Evolutionary conservation across 495 filamentous ascomycete genomes (phyloP).

Genomic region (Daldinia childiae): DNA sequence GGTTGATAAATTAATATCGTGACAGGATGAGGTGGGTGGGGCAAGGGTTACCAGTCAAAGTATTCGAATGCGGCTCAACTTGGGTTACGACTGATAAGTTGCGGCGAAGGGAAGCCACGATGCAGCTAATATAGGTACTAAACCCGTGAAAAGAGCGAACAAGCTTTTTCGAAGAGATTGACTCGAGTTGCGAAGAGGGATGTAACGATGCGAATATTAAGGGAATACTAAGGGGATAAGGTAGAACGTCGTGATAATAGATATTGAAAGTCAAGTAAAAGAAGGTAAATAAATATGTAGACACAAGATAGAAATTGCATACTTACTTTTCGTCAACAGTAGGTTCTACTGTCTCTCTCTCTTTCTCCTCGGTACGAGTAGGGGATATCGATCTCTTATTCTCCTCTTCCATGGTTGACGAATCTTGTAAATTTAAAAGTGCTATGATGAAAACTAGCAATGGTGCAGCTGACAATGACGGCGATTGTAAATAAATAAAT

Average conservation of each 20-base stretch:
- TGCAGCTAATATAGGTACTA: neutral
- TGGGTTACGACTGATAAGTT: neutral
- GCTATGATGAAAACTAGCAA: neutral
- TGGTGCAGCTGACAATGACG: neutral
- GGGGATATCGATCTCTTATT: constrained; percentile 3
- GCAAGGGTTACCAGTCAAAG: neutral
- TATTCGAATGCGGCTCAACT: neutral
- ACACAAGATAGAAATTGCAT: neutral
- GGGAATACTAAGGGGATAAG: neutral
- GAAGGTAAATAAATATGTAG: neutral
- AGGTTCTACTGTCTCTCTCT: constrained; percentile 1
- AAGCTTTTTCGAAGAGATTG: neutral
- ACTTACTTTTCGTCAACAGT: constrained; percentile 20
- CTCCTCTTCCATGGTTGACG: constrained; percentile 13
- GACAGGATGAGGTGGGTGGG: neutral
- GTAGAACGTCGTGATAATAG: neutral
- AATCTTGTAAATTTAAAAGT: neutral
- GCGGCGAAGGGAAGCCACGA: neutral
- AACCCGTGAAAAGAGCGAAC: neutral
- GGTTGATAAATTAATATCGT: neutral
- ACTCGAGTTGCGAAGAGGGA: neutral
- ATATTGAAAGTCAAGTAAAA: neutral
- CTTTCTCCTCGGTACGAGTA: neutral
- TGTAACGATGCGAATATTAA: neutral
- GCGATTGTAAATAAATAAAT: neutral